phyloP scores from a whole-genome alignment of 495 filamentous ascomycete genomes.

The Hypoxylon crocopeplum region DNA sequence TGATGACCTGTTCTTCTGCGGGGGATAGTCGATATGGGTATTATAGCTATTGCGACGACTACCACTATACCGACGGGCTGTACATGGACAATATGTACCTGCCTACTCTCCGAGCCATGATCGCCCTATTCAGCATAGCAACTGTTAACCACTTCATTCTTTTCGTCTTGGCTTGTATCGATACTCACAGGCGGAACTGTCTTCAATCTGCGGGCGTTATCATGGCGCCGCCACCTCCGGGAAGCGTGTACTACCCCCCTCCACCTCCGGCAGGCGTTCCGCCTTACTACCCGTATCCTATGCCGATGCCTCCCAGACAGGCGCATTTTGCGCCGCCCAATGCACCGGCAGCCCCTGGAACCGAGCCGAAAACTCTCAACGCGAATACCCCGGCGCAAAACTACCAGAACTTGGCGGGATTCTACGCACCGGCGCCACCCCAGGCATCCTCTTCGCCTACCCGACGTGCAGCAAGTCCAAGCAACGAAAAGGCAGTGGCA shows the following conservation, averaged over 20 bases:
- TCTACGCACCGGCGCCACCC: slow-evolving; percentile 29
- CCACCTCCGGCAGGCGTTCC: slow-evolving; percentile 7
- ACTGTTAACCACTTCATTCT: slow-evolving; percentile 47
- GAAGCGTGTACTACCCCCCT: slow-evolving; percentile 28
- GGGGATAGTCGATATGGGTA: slow-evolving; percentile 6
- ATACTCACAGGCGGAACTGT: slow-evolving; percentile 43
- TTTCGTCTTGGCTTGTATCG: slow-evolving; percentile 53
- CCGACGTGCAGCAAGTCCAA: neutral
- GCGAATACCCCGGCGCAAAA: slow-evolving; percentile 9
- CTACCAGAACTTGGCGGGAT: slow-evolving; percentile 33
- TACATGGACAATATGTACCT: slow-evolving; percentile 22
- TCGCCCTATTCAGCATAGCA: slow-evolving; percentile 29
- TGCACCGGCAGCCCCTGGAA: neutral
- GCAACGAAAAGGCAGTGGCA: slow-evolving; percentile 16
- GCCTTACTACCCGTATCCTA: slow-evolving; percentile 37
- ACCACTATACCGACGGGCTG: neutral
- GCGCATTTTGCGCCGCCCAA: slow-evolving; percentile 3
- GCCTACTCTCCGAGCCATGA: slow-evolving; percentile 21
- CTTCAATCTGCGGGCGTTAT: slow-evolving; percentile 26
- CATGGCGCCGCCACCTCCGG: slow-evolving; percentile 13
- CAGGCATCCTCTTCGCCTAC: neutral
- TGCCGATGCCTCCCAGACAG: slow-evolving; percentile 19
- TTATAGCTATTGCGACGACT: slow-evolving; percentile 27
- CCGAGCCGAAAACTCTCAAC: neutral
- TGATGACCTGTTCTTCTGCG: slow-evolving; percentile 10